Evolutionary conservation across 2,329 filamentous ascomycete species (phyloP).

Genomic region (Talaromyces atroroseus): DNA sequence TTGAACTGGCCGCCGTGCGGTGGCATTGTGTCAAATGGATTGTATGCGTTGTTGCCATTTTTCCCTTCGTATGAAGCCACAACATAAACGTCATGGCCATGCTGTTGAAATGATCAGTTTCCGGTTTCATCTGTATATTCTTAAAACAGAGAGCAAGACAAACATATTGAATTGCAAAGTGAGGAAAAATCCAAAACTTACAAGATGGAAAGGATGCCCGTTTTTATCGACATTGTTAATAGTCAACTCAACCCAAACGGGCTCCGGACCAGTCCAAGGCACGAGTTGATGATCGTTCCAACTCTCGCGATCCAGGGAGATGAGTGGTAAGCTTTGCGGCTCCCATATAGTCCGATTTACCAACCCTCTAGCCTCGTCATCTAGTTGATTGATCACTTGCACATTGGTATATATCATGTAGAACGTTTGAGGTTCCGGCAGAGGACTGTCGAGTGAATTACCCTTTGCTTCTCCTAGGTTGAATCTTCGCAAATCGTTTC

Average conservation of each 20-base stretch:
- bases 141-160: too few species aligned
- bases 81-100: background rate
- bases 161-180: too few species aligned
- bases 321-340: slow-evolving; percentile 30
- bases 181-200: background rate
- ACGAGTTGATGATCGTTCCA: slow-evolving; percentile 42
- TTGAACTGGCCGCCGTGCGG: background rate
- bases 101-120: background rate
- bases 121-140: background rate
- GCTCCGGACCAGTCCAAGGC: slow-evolving; percentile 23
- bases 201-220: slow-evolving; percentile 33
- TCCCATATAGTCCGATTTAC: slow-evolving; percentile 45
- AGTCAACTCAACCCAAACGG: slow-evolving; percentile 43
- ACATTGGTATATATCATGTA: background rate
- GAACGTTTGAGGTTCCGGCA: background rate
- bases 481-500: background rate
- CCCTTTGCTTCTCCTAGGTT: background rate
- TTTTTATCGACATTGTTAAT: slow-evolving; percentile 49
- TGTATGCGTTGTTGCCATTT: background rate
- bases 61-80: background rate
- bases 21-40: background rate
- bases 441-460: background rate
- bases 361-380: slow-evolving; percentile 26
- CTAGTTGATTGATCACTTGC: background rate
- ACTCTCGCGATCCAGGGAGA: slow-evolving; percentile 27